These are phyloP conservation scores for Zygoascus meyerae DNA, from an alignment of 1,139 yeast species.

Conservation along the genomic window DNA sequence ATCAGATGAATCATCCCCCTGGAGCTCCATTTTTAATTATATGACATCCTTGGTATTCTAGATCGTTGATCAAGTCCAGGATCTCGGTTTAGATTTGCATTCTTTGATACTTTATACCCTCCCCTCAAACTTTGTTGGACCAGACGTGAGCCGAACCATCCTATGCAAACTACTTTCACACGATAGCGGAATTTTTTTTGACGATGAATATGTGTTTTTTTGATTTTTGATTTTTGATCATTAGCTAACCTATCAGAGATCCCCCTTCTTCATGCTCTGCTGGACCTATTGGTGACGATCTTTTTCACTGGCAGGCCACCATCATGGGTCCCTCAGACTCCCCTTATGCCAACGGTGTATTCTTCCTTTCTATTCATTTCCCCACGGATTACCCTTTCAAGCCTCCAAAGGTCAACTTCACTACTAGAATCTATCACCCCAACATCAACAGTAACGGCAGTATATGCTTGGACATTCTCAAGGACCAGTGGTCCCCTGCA, in stretches of 20 bases:
- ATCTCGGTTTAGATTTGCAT: too few relatives aligned
- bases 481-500: conserved; percentile 91
- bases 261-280: conserved; percentile 99
- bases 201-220: too few relatives aligned
- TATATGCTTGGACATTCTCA: conserved; percentile 77
- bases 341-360: conserved; percentile 91
- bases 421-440: conserved; percentile 87
- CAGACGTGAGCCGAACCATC: too few relatives aligned
- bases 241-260: conserved; percentile 50
- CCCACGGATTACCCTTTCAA: conserved; percentile 94
- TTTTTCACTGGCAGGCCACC: conserved; percentile 96
- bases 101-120: too few relatives aligned
- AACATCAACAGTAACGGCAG: conserved; percentile 85
- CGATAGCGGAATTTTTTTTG: too few relatives aligned
- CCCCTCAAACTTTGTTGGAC: too few relatives aligned
- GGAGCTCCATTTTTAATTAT: too few relatives aligned
- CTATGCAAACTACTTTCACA: too few relatives aligned
- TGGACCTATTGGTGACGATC: conserved; percentile 96
- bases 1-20: too few relatives aligned
- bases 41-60: too few relatives aligned
- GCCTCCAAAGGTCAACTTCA: conserved; percentile 89
- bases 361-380: conserved; percentile 85
- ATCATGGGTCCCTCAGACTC: conserved; percentile 95
- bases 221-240: too few relatives aligned
- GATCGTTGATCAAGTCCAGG: too few relatives aligned